phyloP scores from a whole-genome alignment of 2,329 filamentous ascomycete genomes.

The Diaporthe citri region DNA sequence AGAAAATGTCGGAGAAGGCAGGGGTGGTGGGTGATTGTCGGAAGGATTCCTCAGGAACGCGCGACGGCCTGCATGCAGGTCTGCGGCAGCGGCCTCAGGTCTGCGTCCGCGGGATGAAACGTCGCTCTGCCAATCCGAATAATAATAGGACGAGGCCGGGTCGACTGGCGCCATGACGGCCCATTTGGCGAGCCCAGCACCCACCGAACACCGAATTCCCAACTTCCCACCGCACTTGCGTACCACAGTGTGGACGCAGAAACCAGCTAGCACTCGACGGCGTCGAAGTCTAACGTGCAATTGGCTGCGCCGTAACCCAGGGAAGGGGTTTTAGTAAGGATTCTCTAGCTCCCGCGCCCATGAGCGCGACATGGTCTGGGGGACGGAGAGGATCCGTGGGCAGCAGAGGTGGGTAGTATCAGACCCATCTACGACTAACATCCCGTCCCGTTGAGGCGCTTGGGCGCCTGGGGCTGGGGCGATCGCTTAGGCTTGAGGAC shows the following conservation, averaged over 20 bases:
- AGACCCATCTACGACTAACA: background rate
- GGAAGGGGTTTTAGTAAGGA: background rate
- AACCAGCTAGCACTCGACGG: background rate
- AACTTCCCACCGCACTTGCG: background rate
- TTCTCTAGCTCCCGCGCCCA: constrained; percentile 14
- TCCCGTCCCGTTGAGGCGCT: constrained; percentile 14
- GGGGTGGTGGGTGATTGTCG: background rate
- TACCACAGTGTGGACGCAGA: background rate
- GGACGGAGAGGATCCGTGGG: constrained; percentile 27
- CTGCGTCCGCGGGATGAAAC: constrained; percentile 11
- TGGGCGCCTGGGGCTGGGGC: constrained; percentile 18
- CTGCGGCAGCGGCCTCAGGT: constrained; percentile 10
- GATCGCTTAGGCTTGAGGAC: background rate
- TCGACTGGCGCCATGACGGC: background rate
- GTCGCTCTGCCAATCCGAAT: background rate
- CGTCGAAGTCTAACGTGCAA: background rate
- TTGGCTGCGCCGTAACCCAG: background rate
- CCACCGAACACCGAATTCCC: background rate
- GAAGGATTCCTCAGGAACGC: background rate
- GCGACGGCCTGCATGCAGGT: constrained; percentile 2
- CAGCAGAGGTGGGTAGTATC: constrained; percentile 5
- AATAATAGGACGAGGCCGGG: constrained; percentile 23
- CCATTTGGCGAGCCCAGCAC: constrained; percentile 2
- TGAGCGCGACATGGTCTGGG: background rate
- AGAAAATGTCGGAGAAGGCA: background rate